Base-by-base conservation (phyloP, 345 rosid genomes). In the Fremontodendron californicum region DNA sequence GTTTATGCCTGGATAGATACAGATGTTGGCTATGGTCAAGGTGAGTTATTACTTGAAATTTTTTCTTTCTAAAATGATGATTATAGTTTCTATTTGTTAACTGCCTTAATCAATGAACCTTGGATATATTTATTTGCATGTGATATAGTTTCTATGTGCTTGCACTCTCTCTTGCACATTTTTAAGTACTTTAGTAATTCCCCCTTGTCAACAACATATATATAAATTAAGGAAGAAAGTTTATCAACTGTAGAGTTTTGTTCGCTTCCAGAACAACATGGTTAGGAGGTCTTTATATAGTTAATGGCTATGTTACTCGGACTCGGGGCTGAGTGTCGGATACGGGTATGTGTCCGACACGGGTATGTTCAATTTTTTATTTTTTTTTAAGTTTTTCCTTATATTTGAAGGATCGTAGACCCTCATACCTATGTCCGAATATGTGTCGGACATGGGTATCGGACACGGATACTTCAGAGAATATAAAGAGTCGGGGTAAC, bases 21-120 rank as follows among this genome's bases (percentile, higher is more conserved):
- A 45, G 99, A 96, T 82, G 93, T 93, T 49, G 99, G 98, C 70
- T 96, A 96, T 78, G 89, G 99, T 82, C 99, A 96, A 92, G 99
- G 99, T 93, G 79, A 61, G 76, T 77, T 52, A 31, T 62, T 71
- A 5, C 25, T 58, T 37, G n/a, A 80, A 68, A 16, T 27, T 75
- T 37, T 35, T 31, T 35, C 69, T 63, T 51, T 57, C 8, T 43
- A 25, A 25, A 39, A 19, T 18, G 62, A 37, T 49, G 43, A 49
- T 31, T 45, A 46, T 69, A 8, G 15, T 16, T 69, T 70, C 25
- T 29, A 45, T 25, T 69, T 46, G 39, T 8, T 27, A 5, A 25
- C 23, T 46, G 35, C 39, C 37, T 45, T 10, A 69, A 31, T 69
- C 57, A 29, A 69, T 3, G 2, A 60, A 60, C 6, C 18, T 60